Base-by-base conservation (phyloP, 257 asterid genomes). In the Oldenlandia corymbosa region DNA sequence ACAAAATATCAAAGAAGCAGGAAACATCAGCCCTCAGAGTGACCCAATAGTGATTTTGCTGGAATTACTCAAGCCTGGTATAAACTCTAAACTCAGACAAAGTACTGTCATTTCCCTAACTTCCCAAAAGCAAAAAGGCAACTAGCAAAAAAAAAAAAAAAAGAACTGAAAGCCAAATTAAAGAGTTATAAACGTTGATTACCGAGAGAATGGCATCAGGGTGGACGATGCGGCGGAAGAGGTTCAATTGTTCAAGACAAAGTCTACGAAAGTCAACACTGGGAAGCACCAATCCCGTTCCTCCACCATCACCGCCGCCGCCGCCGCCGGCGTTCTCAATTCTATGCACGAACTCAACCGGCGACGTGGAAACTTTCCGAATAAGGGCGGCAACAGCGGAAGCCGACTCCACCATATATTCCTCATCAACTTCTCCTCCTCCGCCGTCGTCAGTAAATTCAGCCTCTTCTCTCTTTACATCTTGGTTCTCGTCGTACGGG, bases 261-360 rank as follows among this genome's bases (percentile, higher is more conserved):
- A 91, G 93, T 66, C 87, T 76, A 74, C 82, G 95, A 60, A 88
- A 91, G 66, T 91, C 97, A 71, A 78, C 79, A 76, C 96, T 91
- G 26, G 98, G 98, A 70, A 91, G 74, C 65, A 88, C 84, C 81
- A 88, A 20, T 37, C 87, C 80, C 64, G 76, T 81, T 31, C 51
- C 79, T 65, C 75, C 70, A 9, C 67, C 68, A 18, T n/a, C 64
- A 13, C 39, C 62, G 10, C 57, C 80, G 24, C 73, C 41, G 11
- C 48, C 5, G 48, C 48, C 53, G 27, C 75, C 71, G 34, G 73
- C 76, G 60, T 75, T 76, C 76, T 88, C 97, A 18, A 85, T 74
- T 68, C 81, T 83, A 76, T 88, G 84, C 51, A 74, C 84, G 71
- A 91, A 88, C 56, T 91, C 95, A 71, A 91, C 98, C 37, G 98